phyloP scores from a whole-genome alignment of 768 basidiomycete species.

The Boletus rubroflammeus region DNA sequence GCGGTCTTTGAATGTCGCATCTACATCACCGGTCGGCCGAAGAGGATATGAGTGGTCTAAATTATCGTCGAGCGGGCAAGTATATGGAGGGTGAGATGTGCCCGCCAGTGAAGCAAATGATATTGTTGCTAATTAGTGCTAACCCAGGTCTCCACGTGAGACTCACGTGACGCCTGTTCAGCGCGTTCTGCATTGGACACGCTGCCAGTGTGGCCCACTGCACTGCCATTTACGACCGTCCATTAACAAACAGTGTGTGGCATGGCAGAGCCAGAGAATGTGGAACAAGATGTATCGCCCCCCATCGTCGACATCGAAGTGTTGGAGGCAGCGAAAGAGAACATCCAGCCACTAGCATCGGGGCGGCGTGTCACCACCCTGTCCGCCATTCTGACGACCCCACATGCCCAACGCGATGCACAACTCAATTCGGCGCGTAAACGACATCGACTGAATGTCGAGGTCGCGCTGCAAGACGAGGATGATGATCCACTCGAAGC shows the following conservation, averaged over 20 bases:
- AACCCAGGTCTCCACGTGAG: constrained; percentile 9
- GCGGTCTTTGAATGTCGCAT: not conserved
- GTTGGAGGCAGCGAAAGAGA: constrained; percentile 81
- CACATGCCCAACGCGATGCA: constrained; percentile 71
- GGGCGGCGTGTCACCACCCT: constrained; percentile 79
- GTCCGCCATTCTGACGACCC: constrained; percentile 69
- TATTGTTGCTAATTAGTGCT: no score
- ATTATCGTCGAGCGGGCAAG: not conserved
- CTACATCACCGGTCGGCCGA: not conserved
- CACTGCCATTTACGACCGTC: not conserved
- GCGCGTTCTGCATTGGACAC: constrained; percentile 13
- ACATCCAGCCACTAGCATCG: constrained; percentile 76
- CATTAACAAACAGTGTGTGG: not conserved
- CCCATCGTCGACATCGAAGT: constrained; percentile 76
- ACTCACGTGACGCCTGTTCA: constrained; percentile 20
- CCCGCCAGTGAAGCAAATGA: no score
- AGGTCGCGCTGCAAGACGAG: constrained; percentile 66
- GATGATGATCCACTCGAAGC: constrained; percentile 84
- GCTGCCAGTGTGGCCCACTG: no score
- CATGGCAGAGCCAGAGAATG: constrained; percentile 20
- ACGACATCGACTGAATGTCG: constrained; percentile 67
- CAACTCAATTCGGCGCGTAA: constrained; percentile 64
- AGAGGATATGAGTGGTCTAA: not conserved
- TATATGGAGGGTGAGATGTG: not conserved
- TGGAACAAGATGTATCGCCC: constrained; percentile 41